Conservation (phyloP, 192 early-diverging fungal genomes). For the Backusella parvicylindrica region DNA sequence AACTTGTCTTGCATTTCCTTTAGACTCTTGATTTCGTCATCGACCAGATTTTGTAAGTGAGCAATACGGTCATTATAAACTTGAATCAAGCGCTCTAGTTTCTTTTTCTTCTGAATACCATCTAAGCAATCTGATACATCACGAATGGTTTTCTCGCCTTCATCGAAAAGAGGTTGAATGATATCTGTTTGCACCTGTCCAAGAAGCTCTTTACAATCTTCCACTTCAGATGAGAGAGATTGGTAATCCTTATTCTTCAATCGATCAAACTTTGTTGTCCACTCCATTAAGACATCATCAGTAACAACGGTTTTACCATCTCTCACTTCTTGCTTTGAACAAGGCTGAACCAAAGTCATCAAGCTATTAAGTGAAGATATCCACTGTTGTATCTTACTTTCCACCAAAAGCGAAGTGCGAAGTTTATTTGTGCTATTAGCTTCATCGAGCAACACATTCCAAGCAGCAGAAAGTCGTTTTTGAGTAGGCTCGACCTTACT, state of each 20-base stretch:
- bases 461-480: slow-evolving; percentile 11
- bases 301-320: background rate
- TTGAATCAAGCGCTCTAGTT: background rate
- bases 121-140: background rate
- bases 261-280: slow-evolving; percentile 1
- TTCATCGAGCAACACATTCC: slow-evolving; percentile 2
- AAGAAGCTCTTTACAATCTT: background rate
- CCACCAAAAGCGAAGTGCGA: slow-evolving; percentile 1
- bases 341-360: background rate
- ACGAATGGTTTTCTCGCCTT: background rate
- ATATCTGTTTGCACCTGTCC: background rate
- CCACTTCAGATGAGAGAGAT: background rate
- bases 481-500: slow-evolving; percentile 11
- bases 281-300: background rate
- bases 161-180: background rate
- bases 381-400: slow-evolving; percentile 2
- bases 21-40: background rate
- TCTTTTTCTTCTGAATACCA: background rate
- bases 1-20: slow-evolving; percentile 1
- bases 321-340: background rate
- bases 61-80: background rate
- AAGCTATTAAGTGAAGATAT: background rate
- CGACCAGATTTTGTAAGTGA: background rate
- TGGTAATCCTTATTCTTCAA: slow-evolving; percentile 6
- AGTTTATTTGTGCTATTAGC: background rate